phyloP scores from a whole-genome alignment of 352 stramenopile species.

The Pythium aristosporum region DNA sequence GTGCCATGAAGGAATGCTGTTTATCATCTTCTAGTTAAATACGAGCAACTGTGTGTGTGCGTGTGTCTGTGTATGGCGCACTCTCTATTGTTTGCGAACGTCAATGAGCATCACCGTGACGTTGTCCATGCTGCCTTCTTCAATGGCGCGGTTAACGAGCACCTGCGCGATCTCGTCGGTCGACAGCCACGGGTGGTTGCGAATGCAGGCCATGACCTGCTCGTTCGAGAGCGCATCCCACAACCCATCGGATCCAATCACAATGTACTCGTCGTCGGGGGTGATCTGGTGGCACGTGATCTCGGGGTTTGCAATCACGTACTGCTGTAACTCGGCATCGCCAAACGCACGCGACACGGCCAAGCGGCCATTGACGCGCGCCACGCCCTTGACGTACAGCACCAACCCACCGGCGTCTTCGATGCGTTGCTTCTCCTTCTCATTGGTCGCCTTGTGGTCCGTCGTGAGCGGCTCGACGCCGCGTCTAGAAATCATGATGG shows the following conservation, averaged over 20 bases:
- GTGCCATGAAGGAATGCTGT: slow-evolving; percentile 1
- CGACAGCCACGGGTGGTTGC: slow-evolving; percentile 63
- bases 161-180: slow-evolving; percentile 63
- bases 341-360: slow-evolving; percentile 73
- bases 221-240: slow-evolving; percentile 80
- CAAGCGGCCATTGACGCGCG: slow-evolving; percentile 67
- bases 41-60: not conserved
- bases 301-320: slow-evolving; percentile 65
- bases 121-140: slow-evolving; percentile 73
- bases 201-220: slow-evolving; percentile 55
- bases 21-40: slow-evolving; percentile 24
- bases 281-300: slow-evolving; percentile 51
- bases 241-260: slow-evolving; percentile 73
- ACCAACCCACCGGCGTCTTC: slow-evolving; percentile 70
- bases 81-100: slow-evolving; percentile 37
- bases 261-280: slow-evolving; percentile 67
- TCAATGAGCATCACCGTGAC: slow-evolving; percentile 76
- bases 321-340: slow-evolving; percentile 55
- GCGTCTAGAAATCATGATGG: slow-evolving; percentile 50
- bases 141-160: slow-evolving; percentile 61
- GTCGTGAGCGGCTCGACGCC: slow-evolving; percentile 53
- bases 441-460: slow-evolving; percentile 76
- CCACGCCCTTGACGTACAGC: slow-evolving; percentile 71
- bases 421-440: slow-evolving; percentile 61
- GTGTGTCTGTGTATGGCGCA: not conserved